Evolutionary conservation across 75 land plant species (phyloP).

Genomic region (Pinus albicaulis): DNA sequence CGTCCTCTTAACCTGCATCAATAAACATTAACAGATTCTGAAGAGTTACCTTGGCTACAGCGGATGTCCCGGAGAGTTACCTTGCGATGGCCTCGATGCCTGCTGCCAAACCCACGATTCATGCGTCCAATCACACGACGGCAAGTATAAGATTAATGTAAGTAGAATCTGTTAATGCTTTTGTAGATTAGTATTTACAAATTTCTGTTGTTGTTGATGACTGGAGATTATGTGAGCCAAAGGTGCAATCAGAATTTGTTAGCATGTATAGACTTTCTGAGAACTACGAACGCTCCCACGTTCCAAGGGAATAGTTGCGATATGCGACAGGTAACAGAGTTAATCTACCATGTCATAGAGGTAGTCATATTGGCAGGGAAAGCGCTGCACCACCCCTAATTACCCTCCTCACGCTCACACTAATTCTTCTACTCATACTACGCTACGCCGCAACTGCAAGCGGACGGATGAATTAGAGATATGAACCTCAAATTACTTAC

Average conservation of each 20-base stretch:
- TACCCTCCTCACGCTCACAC: fast-evolving
- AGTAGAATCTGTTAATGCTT: no score
- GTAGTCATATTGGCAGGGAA: conserved; percentile 61
- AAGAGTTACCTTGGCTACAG: conserved; percentile 77
- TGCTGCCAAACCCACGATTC: conserved; percentile 73
- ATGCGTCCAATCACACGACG: conserved; percentile 44
- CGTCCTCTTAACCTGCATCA: neutral
- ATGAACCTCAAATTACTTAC: no score
- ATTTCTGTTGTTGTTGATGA: neutral
- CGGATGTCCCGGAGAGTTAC: conserved; percentile 70
- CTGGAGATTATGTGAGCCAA: conserved; percentile 55
- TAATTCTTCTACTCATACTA: no score
- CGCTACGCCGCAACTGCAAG: no score
- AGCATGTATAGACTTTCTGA: conserved; percentile 36
- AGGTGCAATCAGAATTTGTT: conserved; percentile 51
- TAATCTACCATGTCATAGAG: conserved; percentile 41
- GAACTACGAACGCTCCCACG: conserved; percentile 13
- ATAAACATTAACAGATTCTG: conserved; percentile 17
- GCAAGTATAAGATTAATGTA: neutral
- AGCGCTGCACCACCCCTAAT: neutral
- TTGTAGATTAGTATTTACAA: no score
- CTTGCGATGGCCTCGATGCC: conserved; percentile 79
- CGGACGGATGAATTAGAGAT: no score
- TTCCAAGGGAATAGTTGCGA: conserved; percentile 55
- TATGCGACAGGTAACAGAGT: conserved; percentile 37